Evolutionary conservation across 805 yeast species (phyloP), one percentile per base, ranked within the genome.

Genomic region (Saccharomycopsis fodiens): DNA sequence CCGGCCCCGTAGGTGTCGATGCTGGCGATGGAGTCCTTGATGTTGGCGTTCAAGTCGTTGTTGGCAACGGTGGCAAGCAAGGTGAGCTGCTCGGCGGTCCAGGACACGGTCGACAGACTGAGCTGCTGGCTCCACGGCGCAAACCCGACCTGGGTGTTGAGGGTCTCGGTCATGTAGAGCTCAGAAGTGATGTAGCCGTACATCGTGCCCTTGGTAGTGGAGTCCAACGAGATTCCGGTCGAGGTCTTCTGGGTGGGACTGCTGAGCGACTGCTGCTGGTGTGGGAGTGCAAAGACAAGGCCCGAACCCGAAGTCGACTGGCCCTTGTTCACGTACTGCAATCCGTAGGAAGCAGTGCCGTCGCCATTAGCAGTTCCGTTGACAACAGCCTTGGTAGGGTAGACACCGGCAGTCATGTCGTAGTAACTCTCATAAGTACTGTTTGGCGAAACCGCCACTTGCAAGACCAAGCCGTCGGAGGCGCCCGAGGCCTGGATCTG

Each of bases 211-310:
- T 67, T 65, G 1, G 73, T 70, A 4, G 79, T 70, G 0, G 85
- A 73, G 44, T 69, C 71, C 39, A 76, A 55, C 1, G 48, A 54
- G 1, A 70, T 56, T n/a, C 57, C 57, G 2, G 74, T 64, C n/a
- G 56, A 55, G 2, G 61, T 51, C 2, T 54, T 39, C 34, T 54
- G 44, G 43, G 62, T 65, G 3, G 60, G 50, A 1, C 59, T 40
- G 16, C 65, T 60, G 50, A 79, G 68, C 2, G 76, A 62, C 1
- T 60, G 60, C 27, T 68, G 68, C 53, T 80, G 86, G 59, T 83
- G 93, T 12, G 89, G 85, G 23, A 82, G 66, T 3, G 85, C 85
- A 58, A 74, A 83, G 31, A 82, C 59, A 21, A 82, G 59, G 1
- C 69, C 58, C 1, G 53, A 60, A 0, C 73, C 74, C 5, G 67